Percentiles rank a stretch among this genome's conserved stretches.
phyloP scores from a whole-genome alignment of 1,284 basidiomycete species.

The Ganoderma lucidum region DNA sequence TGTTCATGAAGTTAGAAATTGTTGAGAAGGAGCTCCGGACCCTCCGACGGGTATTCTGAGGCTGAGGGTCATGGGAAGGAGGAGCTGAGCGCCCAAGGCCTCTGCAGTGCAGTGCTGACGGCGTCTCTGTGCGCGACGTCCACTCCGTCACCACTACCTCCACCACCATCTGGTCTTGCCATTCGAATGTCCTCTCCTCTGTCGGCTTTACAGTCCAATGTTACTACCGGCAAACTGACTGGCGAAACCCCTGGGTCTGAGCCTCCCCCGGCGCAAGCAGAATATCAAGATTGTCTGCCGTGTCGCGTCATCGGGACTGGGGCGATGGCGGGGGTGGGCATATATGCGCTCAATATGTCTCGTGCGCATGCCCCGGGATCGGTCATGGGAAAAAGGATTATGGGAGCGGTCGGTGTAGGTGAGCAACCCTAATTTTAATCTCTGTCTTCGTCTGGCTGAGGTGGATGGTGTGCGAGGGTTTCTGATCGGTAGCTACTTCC shows the following conservation, averaged over 20 bases:
- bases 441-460: not conserved
- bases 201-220: not conserved
- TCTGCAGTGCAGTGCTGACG: not conserved
- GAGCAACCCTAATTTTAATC: conserved; percentile 22
- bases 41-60: not conserved
- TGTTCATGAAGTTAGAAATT: not conserved
- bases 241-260: too few relatives aligned
- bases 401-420: conserved; percentile 47
- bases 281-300: conserved; percentile 47
- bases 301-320: conserved; percentile 47
- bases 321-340: conserved; percentile 44
- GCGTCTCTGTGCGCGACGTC: not conserved
- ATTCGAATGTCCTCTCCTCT: conserved; percentile 6
- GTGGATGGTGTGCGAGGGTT: conserved; percentile 32
- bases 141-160: not conserved
- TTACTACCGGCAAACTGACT: not conserved
- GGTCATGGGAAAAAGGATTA: conserved; percentile 44
- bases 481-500: conserved; percentile 38
- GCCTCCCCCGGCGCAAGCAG: not conserved
- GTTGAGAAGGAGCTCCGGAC: conserved; percentile 1
- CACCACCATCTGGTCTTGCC: not conserved
- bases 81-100: not conserved
- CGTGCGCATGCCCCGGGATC: conserved; percentile 47
- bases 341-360: conserved; percentile 46
- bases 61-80: conserved; percentile 6